Base-by-base conservation (phyloP, 305 asterid species). In the Fraxinus velutina region DNA sequence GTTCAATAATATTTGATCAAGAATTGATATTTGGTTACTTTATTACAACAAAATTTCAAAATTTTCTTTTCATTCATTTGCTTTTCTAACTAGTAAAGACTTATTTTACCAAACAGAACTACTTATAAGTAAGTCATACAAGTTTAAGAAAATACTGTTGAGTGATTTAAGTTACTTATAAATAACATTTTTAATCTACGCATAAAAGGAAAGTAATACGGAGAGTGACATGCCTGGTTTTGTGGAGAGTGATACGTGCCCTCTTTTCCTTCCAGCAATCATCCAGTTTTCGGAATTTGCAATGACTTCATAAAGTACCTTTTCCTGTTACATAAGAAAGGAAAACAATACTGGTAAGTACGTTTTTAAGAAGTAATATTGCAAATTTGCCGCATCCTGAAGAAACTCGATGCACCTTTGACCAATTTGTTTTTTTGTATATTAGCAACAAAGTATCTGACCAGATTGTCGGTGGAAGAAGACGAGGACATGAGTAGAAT, bases 211-310 rank as follows among this genome's bases (percentile, higher is more conserved):
- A 78, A 71, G 73, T 17, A 36, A 77, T 13, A 33, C 33, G 64
- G 44, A 74, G 12, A 62, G 36, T 12, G 13, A 22, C 81, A 72
- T 89, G 89, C 99, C 98, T 90, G 91, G 98, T 89, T 93, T 87
- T n/a, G 90, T 83, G 77, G 98, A 90, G 85, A 96, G 98, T n/a
- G 90, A 79, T 1, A 85, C 86, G 77, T 93, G 91, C 73, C 99
- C 99, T 82, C 97, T 86, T 89, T 94, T 96, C 83, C 98, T 89
- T 84, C 99, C 99, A 73, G 99, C 99, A 85, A 94, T 86, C 99
- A 96, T 96, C 99, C 99, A 96, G 89, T 91, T 95, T 86, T 92
- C 97, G 27, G 93, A 81, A 85, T 90, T 94, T 73, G 91, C 92
- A 79, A 88, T 91, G 78, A 96, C 93, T 88, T 96, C 99, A 77